Evolutionary conservation across 352 stramenopile species (phyloP), one percentile per base, ranked within the genome.

Genomic region (Peronosclerospora sorghi): DNA sequence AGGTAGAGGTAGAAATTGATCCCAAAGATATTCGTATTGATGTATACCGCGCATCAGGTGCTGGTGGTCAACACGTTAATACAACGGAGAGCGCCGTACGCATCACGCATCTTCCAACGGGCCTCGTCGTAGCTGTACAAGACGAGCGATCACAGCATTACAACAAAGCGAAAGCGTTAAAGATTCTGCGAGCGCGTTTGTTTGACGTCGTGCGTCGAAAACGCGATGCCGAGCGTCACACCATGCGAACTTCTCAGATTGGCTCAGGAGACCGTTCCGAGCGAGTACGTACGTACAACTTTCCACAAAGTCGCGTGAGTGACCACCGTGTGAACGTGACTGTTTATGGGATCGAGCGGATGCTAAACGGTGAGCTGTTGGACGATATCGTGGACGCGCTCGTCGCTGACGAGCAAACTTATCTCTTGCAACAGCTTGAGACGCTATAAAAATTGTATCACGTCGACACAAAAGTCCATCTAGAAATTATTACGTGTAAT

Each of bases 231-330:
- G 68, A 80, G 52, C 68, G 66, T 21, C 62, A 85, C 36, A 66
- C 36, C 8, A 62, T 91, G 62, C 72, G 84, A 15, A 72, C 63
- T 28, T 83, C 69, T 17, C 89, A 98, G 59, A 89, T 98, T 34
- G 94, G 93, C 24, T 98, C 91, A 0, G 95, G 95, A 24, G 91
- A 97, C 20, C 72, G 96, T 28, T 96, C 74, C 1, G 95, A 98
- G 68, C 97, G 97, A 39, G 96, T 99, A 32, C 78, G 95, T 42
- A 99, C 96, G 18, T 99, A 99, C 81, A 99, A 99, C 68, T 99
- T 94, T 51, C 81, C 86, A 3, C 93, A 98, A 55, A 95, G 95
- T 68, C 83, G 94, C 36, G 83, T 98, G 40, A 96, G 86, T 34
- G 95, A 98, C 64, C 95, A 98, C 70, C 81, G 94, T 49, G 87